Percentiles rank a stretch among this genome's conserved stretches.
These are phyloP conservation scores for Haplographium delicatum DNA, from an alignment of 495 filamentous ascomycete genomes.

Conservation along the genomic window DNA sequence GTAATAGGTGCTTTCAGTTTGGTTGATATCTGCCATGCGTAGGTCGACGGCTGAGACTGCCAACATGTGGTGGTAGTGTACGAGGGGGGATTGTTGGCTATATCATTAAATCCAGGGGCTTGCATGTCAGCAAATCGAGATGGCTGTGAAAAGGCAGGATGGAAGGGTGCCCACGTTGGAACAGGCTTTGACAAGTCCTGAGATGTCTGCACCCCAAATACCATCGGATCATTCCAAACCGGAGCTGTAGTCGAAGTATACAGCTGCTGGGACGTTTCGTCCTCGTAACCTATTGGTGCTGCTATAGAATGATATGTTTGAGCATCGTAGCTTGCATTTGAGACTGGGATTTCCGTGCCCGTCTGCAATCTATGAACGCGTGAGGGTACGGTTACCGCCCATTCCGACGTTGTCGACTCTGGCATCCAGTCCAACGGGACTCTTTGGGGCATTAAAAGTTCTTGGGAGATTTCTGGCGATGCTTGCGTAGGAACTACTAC, in stretches of 20 bases:
- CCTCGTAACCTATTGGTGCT: constrained; percentile 5
- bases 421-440: constrained; percentile 21
- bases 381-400: not conserved
- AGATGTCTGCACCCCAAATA: constrained; percentile 10
- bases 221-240: constrained; percentile 21
- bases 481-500: not conserved
- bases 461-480: constrained; percentile 13
- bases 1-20: constrained; percentile 24
- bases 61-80: constrained; percentile 16
- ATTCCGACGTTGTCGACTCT: constrained; percentile 2
- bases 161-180: constrained; percentile 24
- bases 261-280: constrained; percentile 13
- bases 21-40: constrained; percentile 23
- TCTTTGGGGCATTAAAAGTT: constrained; percentile 19
- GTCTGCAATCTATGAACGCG: not conserved
- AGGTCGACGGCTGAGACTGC: constrained; percentile 24
- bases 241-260: constrained; percentile 13
- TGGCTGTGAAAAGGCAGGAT: constrained; percentile 20
- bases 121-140: constrained; percentile 22
- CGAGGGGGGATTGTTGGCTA: constrained; percentile 9
- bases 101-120: constrained; percentile 14
- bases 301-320: constrained; percentile 6
- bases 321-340: not conserved
- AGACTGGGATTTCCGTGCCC: not conserved
- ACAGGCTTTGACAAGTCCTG: constrained; percentile 12